These are phyloP conservation scores for Tranzscheliella williamsii DNA, from an alignment of 1,284 basidiomycete species.

Conservation along the genomic window DNA sequence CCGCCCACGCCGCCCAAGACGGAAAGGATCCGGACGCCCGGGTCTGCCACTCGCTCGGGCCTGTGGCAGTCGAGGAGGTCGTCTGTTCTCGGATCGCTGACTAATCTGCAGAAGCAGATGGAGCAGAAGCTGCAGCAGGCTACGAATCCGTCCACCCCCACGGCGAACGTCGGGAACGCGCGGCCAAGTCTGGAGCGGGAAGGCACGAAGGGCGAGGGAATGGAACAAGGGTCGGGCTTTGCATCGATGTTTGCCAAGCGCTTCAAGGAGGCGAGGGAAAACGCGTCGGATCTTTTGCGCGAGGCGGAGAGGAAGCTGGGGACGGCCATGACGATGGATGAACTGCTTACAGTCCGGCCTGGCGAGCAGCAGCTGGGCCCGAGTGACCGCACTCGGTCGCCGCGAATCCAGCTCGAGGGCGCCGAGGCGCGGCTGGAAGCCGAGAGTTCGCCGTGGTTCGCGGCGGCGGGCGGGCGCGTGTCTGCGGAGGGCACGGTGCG, in stretches of 20 bases:
- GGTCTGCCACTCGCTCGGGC: neutral
- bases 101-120: slow-evolving; percentile 2
- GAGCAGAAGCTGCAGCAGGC: neutral
- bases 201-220: neutral
- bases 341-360: slow-evolving; percentile 5
- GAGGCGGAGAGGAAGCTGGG: slow-evolving; percentile 33
- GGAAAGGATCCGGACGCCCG: neutral
- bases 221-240: slow-evolving; percentile 4
- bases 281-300: slow-evolving; percentile 19
- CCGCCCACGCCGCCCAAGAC: slow-evolving; percentile 15
- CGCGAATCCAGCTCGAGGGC: slow-evolving; percentile 12
- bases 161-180: no score
- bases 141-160: no score
- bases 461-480: slow-evolving; percentile 9
- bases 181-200: no score
- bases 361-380: neutral
- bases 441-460: slow-evolving; percentile 7
- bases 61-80: slow-evolving; percentile 7
- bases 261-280: slow-evolving; percentile 18
- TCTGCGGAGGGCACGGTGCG: neutral
- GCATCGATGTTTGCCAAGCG: slow-evolving; percentile 16
- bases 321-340: slow-evolving; percentile 35
- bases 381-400: neutral
- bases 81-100: slow-evolving; percentile 15
- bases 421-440: neutral